These are phyloP conservation scores for Phytophthora podocarpi DNA, from an alignment of 352 stramenopile genomes.

Conservation along the genomic window DNA sequence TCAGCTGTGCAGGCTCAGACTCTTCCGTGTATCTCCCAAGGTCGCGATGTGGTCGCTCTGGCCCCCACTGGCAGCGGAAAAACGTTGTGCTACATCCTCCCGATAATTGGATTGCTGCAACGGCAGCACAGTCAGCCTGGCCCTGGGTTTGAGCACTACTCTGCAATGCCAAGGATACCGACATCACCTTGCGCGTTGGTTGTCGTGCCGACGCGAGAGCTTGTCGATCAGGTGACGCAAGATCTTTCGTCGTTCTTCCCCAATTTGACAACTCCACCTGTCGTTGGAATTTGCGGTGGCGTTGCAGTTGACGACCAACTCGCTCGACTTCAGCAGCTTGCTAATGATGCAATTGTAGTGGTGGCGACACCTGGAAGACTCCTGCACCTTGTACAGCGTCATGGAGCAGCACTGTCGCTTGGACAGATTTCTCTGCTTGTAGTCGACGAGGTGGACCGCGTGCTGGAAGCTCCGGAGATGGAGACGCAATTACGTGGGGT, in stretches of 20 bases:
- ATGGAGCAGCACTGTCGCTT: constrained; percentile 34
- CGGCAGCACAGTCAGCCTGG: constrained; percentile 7
- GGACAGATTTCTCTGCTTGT: constrained; percentile 54
- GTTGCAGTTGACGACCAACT: constrained; percentile 44
- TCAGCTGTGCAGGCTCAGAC: constrained; percentile 97
- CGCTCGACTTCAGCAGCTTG: constrained; percentile 37
- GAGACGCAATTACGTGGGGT: constrained; percentile 95
- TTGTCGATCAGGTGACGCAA: constrained; percentile 94
- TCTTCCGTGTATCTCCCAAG: constrained; percentile 80
- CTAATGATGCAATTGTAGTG: constrained; percentile 23
- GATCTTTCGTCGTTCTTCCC: constrained; percentile 56
- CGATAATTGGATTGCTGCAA: constrained; percentile 67
- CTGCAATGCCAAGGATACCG: constrained; percentile 24
- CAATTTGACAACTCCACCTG: constrained; percentile 6
- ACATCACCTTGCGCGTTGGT: constrained; percentile 75
- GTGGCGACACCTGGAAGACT: constrained; percentile 67
- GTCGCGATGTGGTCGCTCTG: constrained; percentile 93
- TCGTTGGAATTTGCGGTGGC: constrained; percentile 56
- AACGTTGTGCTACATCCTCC: constrained; percentile 96
- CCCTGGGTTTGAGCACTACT: constrained; percentile 64
- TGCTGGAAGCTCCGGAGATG: constrained; percentile 92
- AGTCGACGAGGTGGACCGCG: constrained; percentile 97
- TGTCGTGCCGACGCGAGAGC: constrained; percentile 95
- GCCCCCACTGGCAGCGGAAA: constrained; percentile 97
- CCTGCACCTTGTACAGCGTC: constrained; percentile 49